Evolutionary conservation across 106 monocot genomes (phyloP).

Genomic region (Allium fistulosum): DNA sequence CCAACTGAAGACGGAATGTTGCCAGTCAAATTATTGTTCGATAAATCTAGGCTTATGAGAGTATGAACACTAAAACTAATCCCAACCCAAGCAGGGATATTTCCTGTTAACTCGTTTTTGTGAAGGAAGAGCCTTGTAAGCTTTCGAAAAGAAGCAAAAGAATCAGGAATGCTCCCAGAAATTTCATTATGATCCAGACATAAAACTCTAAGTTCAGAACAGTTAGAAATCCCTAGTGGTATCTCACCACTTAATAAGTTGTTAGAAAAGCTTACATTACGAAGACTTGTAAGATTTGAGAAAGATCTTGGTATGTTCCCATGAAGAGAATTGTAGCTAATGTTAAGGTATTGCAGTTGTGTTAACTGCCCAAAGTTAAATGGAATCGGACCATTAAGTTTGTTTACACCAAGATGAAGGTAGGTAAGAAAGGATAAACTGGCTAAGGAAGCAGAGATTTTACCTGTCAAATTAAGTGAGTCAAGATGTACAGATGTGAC

Average conservation of each 20-base stretch:
- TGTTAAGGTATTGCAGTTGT: slow-evolving; percentile 4
- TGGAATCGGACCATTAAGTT: slow-evolving; percentile 1
- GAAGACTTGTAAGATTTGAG: background rate
- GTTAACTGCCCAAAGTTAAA: background rate
- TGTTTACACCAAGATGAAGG: slow-evolving; percentile 12
- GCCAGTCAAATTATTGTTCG: slow-evolving; percentile 23
- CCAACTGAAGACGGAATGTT: slow-evolving; percentile 14
- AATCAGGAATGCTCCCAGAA: slow-evolving; percentile 2
- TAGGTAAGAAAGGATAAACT: slow-evolving; percentile 33
- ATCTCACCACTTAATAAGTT: slow-evolving; percentile 16
- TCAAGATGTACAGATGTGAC: slow-evolving; percentile 18
- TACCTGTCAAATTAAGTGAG: slow-evolving; percentile 22
- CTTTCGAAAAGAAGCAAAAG: too few species aligned
- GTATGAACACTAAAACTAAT: too few species aligned
- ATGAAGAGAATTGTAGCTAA: slow-evolving; percentile 8
- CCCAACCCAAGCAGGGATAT: slow-evolving; percentile 12
- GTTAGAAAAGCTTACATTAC: slow-evolving; percentile 6
- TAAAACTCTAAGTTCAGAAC: background rate
- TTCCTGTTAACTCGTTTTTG: slow-evolving; percentile 10
- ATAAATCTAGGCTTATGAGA: slow-evolving; percentile 9
- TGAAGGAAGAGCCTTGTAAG: slow-evolving; percentile 4
- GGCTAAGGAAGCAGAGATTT: slow-evolving; percentile 23
- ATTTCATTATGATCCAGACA: background rate
- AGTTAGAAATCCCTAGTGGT: slow-evolving; percentile 13
- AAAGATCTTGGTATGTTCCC: slow-evolving; percentile 18